Evolutionary conservation across 768 basidiomycete species (phyloP), one percentile per base, ranked within the genome.

Genomic region (Suillus clintonianus): DNA sequence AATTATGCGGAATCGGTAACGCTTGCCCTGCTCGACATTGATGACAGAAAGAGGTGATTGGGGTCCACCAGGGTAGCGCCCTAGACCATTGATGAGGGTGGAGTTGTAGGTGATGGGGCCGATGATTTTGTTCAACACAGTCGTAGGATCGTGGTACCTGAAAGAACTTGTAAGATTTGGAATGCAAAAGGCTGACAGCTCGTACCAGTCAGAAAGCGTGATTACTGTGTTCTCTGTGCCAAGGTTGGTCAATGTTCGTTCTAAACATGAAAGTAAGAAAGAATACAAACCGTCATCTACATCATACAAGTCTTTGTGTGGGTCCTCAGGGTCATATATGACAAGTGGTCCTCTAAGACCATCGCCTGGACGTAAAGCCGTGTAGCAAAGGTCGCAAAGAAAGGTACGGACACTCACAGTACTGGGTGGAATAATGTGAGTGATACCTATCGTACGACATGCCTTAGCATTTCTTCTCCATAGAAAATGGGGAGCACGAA

Each of bases 271-370:
- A 60, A 47, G 37, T 17, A 55, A 53, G 32, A 27, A 55, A 53
- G 32, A 27, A 30, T 22, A 65, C 65, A 42, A 34, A 82, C 82
- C 81, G 67, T 85, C 76, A 61, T 83, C 82, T 15, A 82, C 75
- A 62, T 84, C 82, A 64, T 84, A 84, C 24, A 83, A 60, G 17
- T 68, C 39, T 2, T 61, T 68, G 60, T 74, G 75, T n/a, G 83
- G 84, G 62, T 85, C 83, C 22, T 77, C 36, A n/a, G 80, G 79
- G 69, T 84, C 82, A 64, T 82, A 84, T 36, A 83, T 76, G 9
- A 83, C 71, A 45, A 83, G 62, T 0, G 80, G 73, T n/a, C 82
- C 81, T 19, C 80, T 76, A 30, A 80, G 69, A 13, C 81, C 80
- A 48, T 82, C 81, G 50, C 55, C 55, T 56, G n/a, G 36, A 56